These are phyloP conservation scores for Orobanche coerulescens DNA, from an alignment of 257 asterid species.

Conservation along the genomic window DNA sequence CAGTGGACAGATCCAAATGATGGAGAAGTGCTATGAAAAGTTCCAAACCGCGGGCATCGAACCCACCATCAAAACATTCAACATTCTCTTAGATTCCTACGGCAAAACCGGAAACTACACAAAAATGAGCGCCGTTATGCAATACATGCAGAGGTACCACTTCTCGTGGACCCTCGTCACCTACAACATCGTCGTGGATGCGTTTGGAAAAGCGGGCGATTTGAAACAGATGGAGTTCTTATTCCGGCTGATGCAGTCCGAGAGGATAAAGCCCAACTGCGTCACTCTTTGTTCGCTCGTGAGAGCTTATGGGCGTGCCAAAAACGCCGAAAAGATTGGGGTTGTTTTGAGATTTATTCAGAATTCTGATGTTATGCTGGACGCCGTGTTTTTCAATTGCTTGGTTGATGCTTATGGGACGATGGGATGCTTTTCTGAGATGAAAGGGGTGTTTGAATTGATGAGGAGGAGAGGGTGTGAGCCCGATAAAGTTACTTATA, in stretches of 20 bases:
- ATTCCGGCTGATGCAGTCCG: slow-evolving; percentile 86
- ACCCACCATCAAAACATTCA: slow-evolving; percentile 84
- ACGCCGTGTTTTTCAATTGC: slow-evolving; percentile 75
- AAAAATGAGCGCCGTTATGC: slow-evolving; percentile 90
- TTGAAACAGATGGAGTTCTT: slow-evolving; percentile 71
- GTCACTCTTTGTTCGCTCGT: slow-evolving; percentile 80
- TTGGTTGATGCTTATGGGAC: slow-evolving; percentile 77
- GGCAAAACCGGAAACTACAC: slow-evolving; percentile 69
- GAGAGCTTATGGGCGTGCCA: slow-evolving; percentile 63
- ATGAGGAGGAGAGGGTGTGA: slow-evolving; percentile 65
- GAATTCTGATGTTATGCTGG: slow-evolving; percentile 71
- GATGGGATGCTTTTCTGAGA: slow-evolving; percentile 81
- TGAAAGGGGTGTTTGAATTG: slow-evolving; percentile 48
- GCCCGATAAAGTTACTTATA: slow-evolving; percentile 69
- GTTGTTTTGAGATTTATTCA: slow-evolving; percentile 50
- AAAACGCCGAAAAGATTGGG: slow-evolving; percentile 52
- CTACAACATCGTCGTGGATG: slow-evolving; percentile 73
- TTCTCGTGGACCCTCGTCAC: slow-evolving; percentile 80
- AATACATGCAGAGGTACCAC: slow-evolving; percentile 86
- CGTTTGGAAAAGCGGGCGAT: slow-evolving; percentile 80
- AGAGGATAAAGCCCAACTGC: slow-evolving; percentile 60
- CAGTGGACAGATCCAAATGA: slow-evolving; percentile 81
- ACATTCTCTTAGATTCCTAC: slow-evolving; percentile 77
- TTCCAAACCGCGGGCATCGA: slow-evolving; percentile 77
- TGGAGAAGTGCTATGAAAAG: slow-evolving; percentile 90